These are phyloP conservation scores for Thermothielavioides terrestris DNA, from an alignment of 495 filamentous ascomycete genomes.

Conservation along the genomic window DNA sequence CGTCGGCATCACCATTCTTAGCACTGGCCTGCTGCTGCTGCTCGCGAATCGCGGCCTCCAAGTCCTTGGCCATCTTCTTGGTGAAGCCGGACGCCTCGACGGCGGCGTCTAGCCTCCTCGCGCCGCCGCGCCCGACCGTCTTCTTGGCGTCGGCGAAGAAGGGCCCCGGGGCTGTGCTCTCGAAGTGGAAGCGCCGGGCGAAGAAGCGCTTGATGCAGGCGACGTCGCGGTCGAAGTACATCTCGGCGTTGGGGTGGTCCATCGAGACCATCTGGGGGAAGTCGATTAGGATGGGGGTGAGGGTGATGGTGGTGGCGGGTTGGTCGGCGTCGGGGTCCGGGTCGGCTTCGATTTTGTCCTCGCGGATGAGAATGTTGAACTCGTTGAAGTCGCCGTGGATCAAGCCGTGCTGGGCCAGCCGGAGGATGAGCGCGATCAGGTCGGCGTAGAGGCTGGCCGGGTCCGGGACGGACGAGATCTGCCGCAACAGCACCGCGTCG, in stretches of 20 bases:
- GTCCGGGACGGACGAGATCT: slow-evolving; percentile 69
- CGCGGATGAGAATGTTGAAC: slow-evolving; percentile 93
- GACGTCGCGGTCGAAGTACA: slow-evolving; percentile 94
- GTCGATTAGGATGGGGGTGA: slow-evolving; percentile 79
- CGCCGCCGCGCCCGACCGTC: slow-evolving; percentile 52
- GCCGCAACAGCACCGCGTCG: slow-evolving; percentile 80
- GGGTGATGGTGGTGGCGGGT: slow-evolving; percentile 26
- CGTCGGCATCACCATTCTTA: slow-evolving; percentile 12
- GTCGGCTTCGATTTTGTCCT: slow-evolving; percentile 43
- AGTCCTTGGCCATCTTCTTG: slow-evolving; percentile 87
- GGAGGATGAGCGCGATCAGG: slow-evolving; percentile 76
- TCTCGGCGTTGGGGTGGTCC: slow-evolving; percentile 82
- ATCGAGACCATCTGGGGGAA: slow-evolving; percentile 99
- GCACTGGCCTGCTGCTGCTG: slow-evolving; percentile 40
- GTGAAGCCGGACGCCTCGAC: slow-evolving; percentile 93
- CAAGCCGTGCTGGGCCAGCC: slow-evolving; percentile 75
- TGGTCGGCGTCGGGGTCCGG: slow-evolving; percentile 10
- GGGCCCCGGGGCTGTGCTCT: slow-evolving; percentile 70
- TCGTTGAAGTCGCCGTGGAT: slow-evolving; percentile 99
- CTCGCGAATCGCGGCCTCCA: slow-evolving; percentile 78
- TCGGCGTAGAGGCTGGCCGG: slow-evolving; percentile 77
- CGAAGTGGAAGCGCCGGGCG: slow-evolving; percentile 78
- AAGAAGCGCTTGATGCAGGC: slow-evolving; percentile 92
- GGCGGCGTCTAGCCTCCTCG: slow-evolving; percentile 69
- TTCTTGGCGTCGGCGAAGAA: slow-evolving; percentile 77